These are phyloP conservation scores for Cyberlindnera nakhonratchasimensis DNA, from an alignment of 805 yeast species.

Conservation along the genomic window DNA sequence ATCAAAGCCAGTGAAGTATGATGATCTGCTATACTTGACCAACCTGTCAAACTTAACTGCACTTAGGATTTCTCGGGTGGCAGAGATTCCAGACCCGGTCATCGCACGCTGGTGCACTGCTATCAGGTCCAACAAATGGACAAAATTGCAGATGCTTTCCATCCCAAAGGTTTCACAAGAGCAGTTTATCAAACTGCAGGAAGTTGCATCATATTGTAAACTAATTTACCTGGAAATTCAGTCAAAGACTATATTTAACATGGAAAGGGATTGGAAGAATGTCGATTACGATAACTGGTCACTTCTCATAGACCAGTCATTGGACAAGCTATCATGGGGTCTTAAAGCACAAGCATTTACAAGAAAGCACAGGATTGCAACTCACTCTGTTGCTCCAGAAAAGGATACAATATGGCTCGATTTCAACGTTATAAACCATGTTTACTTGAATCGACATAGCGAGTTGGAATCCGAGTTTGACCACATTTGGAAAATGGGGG, in stretches of 20 bases:
- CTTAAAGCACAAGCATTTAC: constrained; percentile 16
- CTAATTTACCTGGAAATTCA: constrained; percentile 22
- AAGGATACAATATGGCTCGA: constrained; percentile 15
- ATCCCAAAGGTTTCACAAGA: constrained; percentile 19
- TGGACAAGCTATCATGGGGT: constrained; percentile 21
- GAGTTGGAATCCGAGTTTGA: constrained; percentile 11
- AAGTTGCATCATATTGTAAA: constrained; percentile 11
- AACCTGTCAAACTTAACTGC: constrained; percentile 20
- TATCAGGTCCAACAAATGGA: constrained; percentile 24
- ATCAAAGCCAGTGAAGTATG: constrained; percentile 13
- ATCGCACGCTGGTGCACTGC: constrained; percentile 25
- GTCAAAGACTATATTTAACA: constrained; percentile 10
- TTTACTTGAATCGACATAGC: constrained; percentile 3
- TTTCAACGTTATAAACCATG: constrained; percentile 18
- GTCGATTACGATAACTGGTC: constrained; percentile 23
- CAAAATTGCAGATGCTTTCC: constrained; percentile 20
- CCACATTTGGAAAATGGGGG: constrained; percentile 21
- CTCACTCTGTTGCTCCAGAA: constrained; percentile 5
- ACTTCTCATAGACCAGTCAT: constrained; percentile 1
- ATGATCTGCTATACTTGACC: constrained; percentile 21
- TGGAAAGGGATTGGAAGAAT: constrained; percentile 17
- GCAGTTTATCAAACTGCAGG: constrained; percentile 21
- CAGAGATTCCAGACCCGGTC: constrained; percentile 19
- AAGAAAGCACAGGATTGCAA: constrained; percentile 9
- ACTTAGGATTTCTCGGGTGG: constrained; percentile 14